A percentile compares a stretch with the other conserved stretches of the same genome.
Evolutionary conservation across 768 basidiomycete species (phyloP).

Genomic region (Rhodotorula babjevae): DNA sequence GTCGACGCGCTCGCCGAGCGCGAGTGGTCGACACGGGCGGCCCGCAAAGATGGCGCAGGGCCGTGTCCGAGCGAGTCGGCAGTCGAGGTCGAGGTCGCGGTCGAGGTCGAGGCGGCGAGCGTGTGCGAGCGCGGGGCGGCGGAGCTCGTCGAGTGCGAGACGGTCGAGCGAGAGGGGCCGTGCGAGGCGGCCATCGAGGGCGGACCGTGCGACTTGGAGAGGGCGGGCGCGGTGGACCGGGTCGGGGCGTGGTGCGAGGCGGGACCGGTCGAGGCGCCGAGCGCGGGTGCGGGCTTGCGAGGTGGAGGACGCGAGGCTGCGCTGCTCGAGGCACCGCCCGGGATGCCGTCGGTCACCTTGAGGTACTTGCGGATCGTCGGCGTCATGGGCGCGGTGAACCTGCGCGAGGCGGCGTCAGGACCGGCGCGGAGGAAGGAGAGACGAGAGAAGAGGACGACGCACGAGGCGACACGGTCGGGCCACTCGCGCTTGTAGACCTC

Average conservation of each 20-base stretch:
- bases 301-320: not conserved
- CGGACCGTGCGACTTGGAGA: slow-evolving; percentile 5
- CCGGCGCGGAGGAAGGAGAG: not conserved
- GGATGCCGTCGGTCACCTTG: slow-evolving; percentile 40
- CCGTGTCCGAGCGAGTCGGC: not conserved
- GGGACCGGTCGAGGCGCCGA: slow-evolving; percentile 3
- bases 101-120: not conserved
- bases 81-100: not conserved
- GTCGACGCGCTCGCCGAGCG: slow-evolving; percentile 9
- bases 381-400: slow-evolving; percentile 50
- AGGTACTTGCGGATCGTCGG: slow-evolving; percentile 49
- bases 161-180: not conserved
- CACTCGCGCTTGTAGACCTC: slow-evolving; percentile 45
- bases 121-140: not conserved
- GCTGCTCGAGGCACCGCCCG: not conserved
- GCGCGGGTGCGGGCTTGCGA: slow-evolving; percentile 12
- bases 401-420: slow-evolving; percentile 15
- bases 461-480: slow-evolving; percentile 47
- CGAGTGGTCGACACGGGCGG: slow-evolving; percentile 1
- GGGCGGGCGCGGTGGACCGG: not conserved
- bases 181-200: not conserved
- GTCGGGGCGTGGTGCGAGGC: not conserved
- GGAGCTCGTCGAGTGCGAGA: not conserved
- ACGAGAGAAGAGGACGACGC: slow-evolving; percentile 26
- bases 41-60: not conserved